phyloP scores from a whole-genome alignment of 345 rosid genomes.

The Pelargonium nanum region DNA sequence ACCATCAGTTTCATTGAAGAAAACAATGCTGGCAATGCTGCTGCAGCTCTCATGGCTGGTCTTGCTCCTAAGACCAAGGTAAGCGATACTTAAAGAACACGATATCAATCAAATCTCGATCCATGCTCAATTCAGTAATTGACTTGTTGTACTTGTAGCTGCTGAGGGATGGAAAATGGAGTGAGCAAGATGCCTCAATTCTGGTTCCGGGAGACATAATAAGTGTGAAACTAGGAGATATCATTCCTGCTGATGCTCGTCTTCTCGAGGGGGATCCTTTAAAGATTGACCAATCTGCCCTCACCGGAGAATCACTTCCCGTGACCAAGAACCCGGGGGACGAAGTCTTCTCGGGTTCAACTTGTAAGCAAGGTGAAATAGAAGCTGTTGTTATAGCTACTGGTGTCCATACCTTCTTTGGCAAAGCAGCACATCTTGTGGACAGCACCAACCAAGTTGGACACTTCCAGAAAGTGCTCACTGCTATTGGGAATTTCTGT shows the following conservation, averaged over 20 bases:
- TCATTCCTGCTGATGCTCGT: constrained; percentile 89
- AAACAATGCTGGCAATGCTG: constrained; percentile 87
- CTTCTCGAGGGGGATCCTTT: constrained; percentile 80
- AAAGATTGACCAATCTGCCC: constrained; percentile 61
- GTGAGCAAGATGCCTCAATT: constrained; percentile 63
- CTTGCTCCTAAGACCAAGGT: constrained; percentile 74
- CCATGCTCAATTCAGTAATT: too few species aligned
- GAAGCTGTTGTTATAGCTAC: constrained; percentile 85
- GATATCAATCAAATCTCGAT: too few species aligned
- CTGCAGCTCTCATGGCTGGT: constrained; percentile 84
- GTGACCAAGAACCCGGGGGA: constrained; percentile 64
- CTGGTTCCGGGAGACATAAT: constrained; percentile 82
- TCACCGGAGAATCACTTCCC: constrained; percentile 56
- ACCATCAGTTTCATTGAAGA: constrained; percentile 80
- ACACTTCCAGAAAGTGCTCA: constrained; percentile 74
- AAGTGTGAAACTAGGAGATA: constrained; percentile 74
- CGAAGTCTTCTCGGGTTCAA: constrained; percentile 71
- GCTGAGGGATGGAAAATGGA: constrained; percentile 68
- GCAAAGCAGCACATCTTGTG: constrained; percentile 88
- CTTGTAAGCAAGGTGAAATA: constrained; percentile 83
- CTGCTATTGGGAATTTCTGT: constrained; percentile 83
- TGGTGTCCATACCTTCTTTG: constrained; percentile 80
- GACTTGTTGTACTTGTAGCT: constrained; percentile 22
- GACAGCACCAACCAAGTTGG: constrained; percentile 83
- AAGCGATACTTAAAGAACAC: not conserved